Percentiles rank a stretch among this genome's conserved stretches.
Conservation (phyloP, 352 stramenopile genomes). For the Phytophthora tentaculata region DNA sequence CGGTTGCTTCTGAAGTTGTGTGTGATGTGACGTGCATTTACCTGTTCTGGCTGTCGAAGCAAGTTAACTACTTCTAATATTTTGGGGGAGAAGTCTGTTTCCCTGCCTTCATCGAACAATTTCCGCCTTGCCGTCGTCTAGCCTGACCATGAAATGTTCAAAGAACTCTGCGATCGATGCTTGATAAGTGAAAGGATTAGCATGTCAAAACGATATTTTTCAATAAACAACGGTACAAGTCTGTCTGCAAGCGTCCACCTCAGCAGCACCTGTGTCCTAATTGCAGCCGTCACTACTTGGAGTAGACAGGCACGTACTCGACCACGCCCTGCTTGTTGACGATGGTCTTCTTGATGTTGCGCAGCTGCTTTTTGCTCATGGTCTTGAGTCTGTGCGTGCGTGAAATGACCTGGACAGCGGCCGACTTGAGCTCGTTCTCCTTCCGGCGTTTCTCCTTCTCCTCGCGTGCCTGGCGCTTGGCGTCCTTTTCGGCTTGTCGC, state of each 20-base stretch:
- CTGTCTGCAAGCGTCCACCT: conserved; percentile 13
- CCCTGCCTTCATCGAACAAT: no score
- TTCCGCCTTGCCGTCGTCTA: no score
- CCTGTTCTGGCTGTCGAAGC: no score
- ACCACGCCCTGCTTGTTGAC: conserved; percentile 92
- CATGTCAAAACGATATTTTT: conserved; percentile 26
- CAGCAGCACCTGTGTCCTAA: conserved; percentile 13
- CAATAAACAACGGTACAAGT: conserved; percentile 32
- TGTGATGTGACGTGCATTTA: no score
- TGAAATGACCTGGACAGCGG: conserved; percentile 88
- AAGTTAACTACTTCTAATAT: no score
- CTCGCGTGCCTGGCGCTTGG: conserved; percentile 78
- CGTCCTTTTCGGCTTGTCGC: conserved; percentile 74
- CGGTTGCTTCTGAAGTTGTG: no score
- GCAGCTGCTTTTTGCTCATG: conserved; percentile 94
- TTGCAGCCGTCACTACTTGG: conserved; percentile 54
- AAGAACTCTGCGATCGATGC: no score
- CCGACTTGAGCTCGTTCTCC: conserved; percentile 92
- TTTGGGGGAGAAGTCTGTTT: no score
- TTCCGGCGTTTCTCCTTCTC: conserved; percentile 88
- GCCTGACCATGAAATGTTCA: no score
- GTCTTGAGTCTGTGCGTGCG: conserved; percentile 89
- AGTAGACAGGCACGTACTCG: conserved; percentile 89
- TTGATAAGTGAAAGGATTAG: no score
- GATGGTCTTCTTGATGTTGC: conserved; percentile 92